Base-by-base conservation (phyloP, 1,284 basidiomycete species). In the Paramarasmius palmivorus region DNA sequence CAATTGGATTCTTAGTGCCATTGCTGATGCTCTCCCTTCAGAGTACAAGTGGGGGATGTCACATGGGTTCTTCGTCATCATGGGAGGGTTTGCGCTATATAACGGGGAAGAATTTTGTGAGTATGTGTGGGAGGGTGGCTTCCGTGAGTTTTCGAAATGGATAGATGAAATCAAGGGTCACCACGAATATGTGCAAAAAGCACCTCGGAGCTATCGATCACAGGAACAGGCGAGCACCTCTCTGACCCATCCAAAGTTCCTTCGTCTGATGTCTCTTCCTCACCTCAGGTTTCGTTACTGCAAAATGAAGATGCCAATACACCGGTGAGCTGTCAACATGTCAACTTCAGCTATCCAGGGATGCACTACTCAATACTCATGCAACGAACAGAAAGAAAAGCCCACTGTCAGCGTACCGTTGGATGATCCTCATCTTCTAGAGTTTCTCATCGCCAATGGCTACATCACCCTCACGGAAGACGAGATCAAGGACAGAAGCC, bases 401-500 rank as follows among this genome's bases (percentile, higher is more conserved):
- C 2, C 9, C 9, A 9, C 39, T 12, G n/a, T n/a, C n/a, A n/a
- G n/a, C n/a, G n/a, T n/a, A n/a, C n/a, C n/a, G n/a, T n/a, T n/a
- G n/a, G 7, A 32, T 9, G 10, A 10, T 14, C 9, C 22, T 9
- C 19, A 10, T 22, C 22, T 40, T 3, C 39, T 40, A 17, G 39
- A 40, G 19, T 22, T 15, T 3, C 17, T 40, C n/a, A 10, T 40
- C 39, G 12, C 9, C 9, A 40, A 22, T 9, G 4, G 39, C 9
- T 4, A 26, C 26, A 35, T 47, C 22, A 17, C 9, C 1, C 29
- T 47, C 15, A 29, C 45, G 6, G 26, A 47, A 34, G 25, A n/a
- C 10, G 45, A 47, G 7, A 47, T 47, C 26, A 47, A 5, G 32
- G 45, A 47, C 26, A 47, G 26, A n/a, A 47, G 32, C n/a, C 25